Evolutionary conservation across 1,284 basidiomycete genomes (phyloP).

Genomic region (Stygiomarasmius scandens): DNA sequence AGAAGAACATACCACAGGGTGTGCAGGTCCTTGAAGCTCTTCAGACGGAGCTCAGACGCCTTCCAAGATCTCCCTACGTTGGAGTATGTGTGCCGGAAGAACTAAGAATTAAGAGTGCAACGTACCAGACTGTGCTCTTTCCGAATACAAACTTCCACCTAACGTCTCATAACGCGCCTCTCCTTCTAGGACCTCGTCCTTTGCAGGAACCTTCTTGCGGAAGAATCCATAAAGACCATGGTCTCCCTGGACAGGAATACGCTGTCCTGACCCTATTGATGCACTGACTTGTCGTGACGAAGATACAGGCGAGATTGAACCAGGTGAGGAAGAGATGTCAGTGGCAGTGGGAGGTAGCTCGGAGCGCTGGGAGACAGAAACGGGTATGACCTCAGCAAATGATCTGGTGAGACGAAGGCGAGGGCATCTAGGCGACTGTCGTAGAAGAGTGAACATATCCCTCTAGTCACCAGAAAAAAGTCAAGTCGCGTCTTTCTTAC

Average conservation of each 20-base stretch:
- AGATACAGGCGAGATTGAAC: background rate
- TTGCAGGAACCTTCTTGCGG: conserved; percentile 47
- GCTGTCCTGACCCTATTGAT: conserved; percentile 9
- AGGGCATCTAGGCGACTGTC: conserved; percentile 3
- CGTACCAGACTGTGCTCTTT: conserved; percentile 9
- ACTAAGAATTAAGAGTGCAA: conserved; percentile 6
- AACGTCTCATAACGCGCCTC: conserved; percentile 37
- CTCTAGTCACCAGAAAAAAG: background rate
- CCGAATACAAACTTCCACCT: conserved; percentile 12
- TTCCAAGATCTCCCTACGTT: conserved; percentile 81
- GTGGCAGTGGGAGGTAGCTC: conserved; percentile 1
- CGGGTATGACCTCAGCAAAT: conserved; percentile 13
- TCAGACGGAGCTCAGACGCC: conserved; percentile 82
- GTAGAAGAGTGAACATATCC: conserved; percentile 11
- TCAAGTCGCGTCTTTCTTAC: background rate
- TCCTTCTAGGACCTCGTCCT: conserved; percentile 29
- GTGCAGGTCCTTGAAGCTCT: conserved; percentile 91
- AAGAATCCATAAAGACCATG: conserved; percentile 82
- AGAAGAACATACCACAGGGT: conserved; percentile 90
- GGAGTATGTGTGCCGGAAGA: conserved; percentile 2
- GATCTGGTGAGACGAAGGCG: conserved; percentile 3
- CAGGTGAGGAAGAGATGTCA: conserved; percentile 1
- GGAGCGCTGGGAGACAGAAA: background rate
- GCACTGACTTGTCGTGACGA: conserved; percentile 1
- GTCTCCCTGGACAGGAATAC: conserved; percentile 42